A percentile compares a stretch with the other conserved stretches of the same genome.
phyloP scores from a whole-genome alignment of 129 eudicot genomes.

The Flaveria robusta region DNA sequence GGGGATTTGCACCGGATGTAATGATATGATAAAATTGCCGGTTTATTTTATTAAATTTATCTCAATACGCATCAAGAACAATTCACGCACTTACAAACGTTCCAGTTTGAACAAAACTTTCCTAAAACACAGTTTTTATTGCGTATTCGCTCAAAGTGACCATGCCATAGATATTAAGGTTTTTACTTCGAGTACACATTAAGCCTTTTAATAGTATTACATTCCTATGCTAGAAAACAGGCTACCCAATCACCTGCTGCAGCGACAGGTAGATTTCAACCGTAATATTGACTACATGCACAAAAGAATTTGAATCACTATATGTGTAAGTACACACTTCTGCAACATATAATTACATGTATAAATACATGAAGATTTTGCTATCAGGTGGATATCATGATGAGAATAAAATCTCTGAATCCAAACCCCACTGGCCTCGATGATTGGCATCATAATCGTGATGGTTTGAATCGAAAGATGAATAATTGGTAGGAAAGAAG shows the following conservation, averaged over 20 bases:
- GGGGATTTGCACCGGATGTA: not conserved
- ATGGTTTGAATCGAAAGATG: not conserved
- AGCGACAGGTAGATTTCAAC: not conserved
- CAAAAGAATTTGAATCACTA: slow-evolving; percentile 10
- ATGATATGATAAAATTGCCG: not conserved
- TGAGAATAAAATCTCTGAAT: not conserved
- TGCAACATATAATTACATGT: not conserved
- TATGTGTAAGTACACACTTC: not conserved
- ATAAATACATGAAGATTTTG: not conserved
- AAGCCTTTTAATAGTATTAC: not conserved
- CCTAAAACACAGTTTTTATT: not conserved
- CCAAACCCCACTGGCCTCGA: not conserved
- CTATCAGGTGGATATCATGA: not conserved
- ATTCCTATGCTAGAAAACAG: slow-evolving; percentile 1
- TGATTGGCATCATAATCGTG: not conserved
- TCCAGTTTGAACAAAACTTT: not conserved
- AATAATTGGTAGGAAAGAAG: slow-evolving; percentile 22
- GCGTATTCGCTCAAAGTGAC: not conserved
- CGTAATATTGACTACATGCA: not conserved
- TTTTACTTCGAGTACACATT: not conserved
- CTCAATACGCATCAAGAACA: not conserved
- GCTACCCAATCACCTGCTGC: not conserved
- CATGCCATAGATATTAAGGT: not conserved
- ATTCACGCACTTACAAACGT: not conserved
- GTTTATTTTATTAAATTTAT: not conserved